Evolutionary conservation across 768 basidiomycete genomes (phyloP).

Genomic region (Coprinellus micaceus): DNA sequence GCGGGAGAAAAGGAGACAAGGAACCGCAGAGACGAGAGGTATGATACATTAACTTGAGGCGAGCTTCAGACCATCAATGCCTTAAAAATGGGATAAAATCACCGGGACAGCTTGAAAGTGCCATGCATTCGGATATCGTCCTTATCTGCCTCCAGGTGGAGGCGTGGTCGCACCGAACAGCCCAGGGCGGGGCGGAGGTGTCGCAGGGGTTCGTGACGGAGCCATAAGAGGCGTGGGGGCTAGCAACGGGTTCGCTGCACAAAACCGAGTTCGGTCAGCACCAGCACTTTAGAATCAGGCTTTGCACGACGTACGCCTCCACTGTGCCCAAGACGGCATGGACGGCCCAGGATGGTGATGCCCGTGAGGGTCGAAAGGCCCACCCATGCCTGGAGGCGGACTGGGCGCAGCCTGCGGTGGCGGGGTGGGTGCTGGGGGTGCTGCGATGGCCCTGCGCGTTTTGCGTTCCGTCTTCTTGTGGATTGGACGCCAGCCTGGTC

Average conservation of each 20-base stretch:
- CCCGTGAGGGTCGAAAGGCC: background rate
- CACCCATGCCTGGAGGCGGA: constrained; percentile 38
- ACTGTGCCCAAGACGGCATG: constrained; percentile 79
- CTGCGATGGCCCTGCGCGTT: constrained; percentile 36
- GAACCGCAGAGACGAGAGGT: too few relatives aligned
- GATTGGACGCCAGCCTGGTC: constrained; percentile 73
- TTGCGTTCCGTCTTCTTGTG: constrained; percentile 58
- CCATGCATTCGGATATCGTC: too few relatives aligned
- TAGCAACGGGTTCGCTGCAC: constrained; percentile 60
- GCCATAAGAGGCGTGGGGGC: constrained; percentile 43
- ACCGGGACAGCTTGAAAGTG: too few relatives aligned
- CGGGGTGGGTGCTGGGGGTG: constrained; percentile 35
- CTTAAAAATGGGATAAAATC: too few relatives aligned
- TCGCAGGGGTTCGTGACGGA: constrained; percentile 35
- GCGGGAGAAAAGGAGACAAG: too few relatives aligned
- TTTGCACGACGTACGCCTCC: constrained; percentile 59
- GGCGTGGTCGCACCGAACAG: constrained; percentile 52
- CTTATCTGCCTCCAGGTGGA: constrained; percentile 9
- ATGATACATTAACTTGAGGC: too few relatives aligned
- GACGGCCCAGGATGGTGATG: background rate
- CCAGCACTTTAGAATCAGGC: background rate
- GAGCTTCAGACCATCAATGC: too few relatives aligned
- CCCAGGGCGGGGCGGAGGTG: constrained; percentile 54
- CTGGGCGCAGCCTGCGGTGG: constrained; percentile 39
- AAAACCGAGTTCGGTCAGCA: background rate